Percentiles rank a stretch among this genome's conserved stretches.
Evolutionary conservation across 2,329 filamentous ascomycete genomes (phyloP).

Genomic region (Leptoxyphium fumago): DNA sequence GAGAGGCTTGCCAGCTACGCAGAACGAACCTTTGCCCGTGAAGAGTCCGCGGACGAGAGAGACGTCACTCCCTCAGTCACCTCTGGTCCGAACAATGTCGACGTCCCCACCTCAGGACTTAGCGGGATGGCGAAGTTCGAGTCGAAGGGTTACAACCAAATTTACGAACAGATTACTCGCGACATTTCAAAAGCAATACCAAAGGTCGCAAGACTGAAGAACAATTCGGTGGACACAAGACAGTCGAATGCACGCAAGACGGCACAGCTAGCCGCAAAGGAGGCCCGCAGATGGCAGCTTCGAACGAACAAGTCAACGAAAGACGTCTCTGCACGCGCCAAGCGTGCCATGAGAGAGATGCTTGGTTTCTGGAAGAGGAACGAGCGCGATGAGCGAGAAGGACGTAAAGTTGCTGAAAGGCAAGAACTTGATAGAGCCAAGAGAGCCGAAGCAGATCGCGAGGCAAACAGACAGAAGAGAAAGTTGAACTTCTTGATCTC

Average conservation of each 20-base stretch:
- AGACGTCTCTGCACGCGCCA: slow-evolving; percentile 89
- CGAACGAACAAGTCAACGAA: slow-evolving; percentile 98
- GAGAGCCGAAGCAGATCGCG: slow-evolving; percentile 91
- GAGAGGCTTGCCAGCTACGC: slow-evolving; percentile 28
- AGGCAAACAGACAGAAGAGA: slow-evolving; percentile 91
- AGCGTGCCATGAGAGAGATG: slow-evolving; percentile 99
- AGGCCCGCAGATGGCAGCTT: slow-evolving; percentile 92
- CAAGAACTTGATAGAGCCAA: slow-evolving; percentile 94
- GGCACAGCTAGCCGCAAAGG: slow-evolving; percentile 88
- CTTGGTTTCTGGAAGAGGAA: slow-evolving; percentile 99
- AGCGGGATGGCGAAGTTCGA: slow-evolving; percentile 21
- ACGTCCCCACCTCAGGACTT: slow-evolving; percentile 17
- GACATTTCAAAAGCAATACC: slow-evolving; percentile 86
- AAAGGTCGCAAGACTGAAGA: slow-evolving; percentile 80
- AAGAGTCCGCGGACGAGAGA: slow-evolving; percentile 34
- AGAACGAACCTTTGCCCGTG: slow-evolving; percentile 19
- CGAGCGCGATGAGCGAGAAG: slow-evolving; percentile 88
- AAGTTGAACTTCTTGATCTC: slow-evolving; percentile 99
- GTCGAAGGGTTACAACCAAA: slow-evolving; percentile 66
- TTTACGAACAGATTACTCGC: slow-evolving; percentile 94
- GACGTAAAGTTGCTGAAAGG: slow-evolving; percentile 84
- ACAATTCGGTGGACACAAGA: slow-evolving; percentile 71
- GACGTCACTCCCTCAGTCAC: slow-evolving; percentile 33
- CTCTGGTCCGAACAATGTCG: slow-evolving; percentile 4
- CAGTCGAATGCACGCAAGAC: slow-evolving; percentile 97